Base-by-base conservation (phyloP, 805 yeast species). In the Nadsonia fulvescens region DNA sequence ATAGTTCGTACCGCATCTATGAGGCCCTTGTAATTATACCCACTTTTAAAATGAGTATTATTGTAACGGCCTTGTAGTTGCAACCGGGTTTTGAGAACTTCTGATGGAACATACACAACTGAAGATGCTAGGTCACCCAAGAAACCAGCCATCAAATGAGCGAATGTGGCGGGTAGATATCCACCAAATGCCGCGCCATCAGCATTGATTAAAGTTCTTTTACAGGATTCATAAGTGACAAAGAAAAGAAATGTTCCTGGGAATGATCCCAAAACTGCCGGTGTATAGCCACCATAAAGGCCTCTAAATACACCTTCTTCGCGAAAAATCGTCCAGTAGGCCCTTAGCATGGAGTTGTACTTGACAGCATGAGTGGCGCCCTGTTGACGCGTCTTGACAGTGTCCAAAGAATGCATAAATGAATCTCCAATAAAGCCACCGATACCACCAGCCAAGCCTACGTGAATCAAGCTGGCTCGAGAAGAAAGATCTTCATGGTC, bases 161-260 rank as follows among this genome's bases (percentile, higher is more conserved):
- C 56, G 7, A 75, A 37, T 0, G 93, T 78, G 33, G 82, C 94
- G 39, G 82, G 78, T 41, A 57, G 66, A 15, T 67, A 70, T 29
- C 63, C 25, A 12, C 29, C 29, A n/a, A n/a, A n/a, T n/a, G n/a
- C n/a, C n/a, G n/a, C n/a, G n/a, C n/a, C n/a, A n/a, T n/a, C n/a
- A n/a, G n/a, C n/a, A n/a, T n/a, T 58, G 22, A 78, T 73, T 53
- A 83, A 50, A 18, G 49, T 49, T 26, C 94, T 58, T 49, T 89
- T 89, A 10, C 79, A 58, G 14, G 55, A 61, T 44, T 89, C 98
- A 50, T 89, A 89, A 1, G 93, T 71, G 2, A 83, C 78, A 46
- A 89, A 89, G 47, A 89, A 89, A n/a, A 82, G 65, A 12, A 91
- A 83, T 2, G 96, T 86, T 18, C 89, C 75, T 5, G 98, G 98